These are phyloP conservation scores for Bipolaris victoriae DNA, from an alignment of 2,329 filamentous ascomycete genomes.

Conservation along the genomic window DNA sequence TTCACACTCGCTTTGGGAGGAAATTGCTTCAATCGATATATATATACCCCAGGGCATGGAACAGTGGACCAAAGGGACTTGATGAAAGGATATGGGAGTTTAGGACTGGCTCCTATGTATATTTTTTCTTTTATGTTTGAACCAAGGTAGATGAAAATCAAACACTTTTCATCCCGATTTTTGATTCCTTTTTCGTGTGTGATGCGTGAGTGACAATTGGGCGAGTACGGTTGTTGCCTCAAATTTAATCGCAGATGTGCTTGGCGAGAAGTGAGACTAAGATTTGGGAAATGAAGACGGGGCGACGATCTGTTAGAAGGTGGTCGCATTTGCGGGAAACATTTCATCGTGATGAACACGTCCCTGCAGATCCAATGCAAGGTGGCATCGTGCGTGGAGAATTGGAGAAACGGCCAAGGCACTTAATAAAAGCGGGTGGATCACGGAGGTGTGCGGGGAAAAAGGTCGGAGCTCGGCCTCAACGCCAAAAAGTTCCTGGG, in stretches of 20 bases:
- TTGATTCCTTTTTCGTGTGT: background rate
- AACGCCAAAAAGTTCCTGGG: slow-evolving; percentile 13
- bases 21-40: slow-evolving; percentile 11
- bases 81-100: slow-evolving; percentile 10
- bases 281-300: too few relatives aligned
- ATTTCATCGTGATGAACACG: too few relatives aligned
- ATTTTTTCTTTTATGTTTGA: background rate
- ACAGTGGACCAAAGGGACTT: background rate
- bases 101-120: slow-evolving; percentile 7
- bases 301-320: too few relatives aligned
- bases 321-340: too few relatives aligned
- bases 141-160: background rate
- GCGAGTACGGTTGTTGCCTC: too few relatives aligned
- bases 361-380: background rate
- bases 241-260: too few relatives aligned
- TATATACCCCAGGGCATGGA: slow-evolving; percentile 23
- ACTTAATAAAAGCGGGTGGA: background rate
- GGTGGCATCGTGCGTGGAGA: background rate
- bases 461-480: slow-evolving; percentile 12
- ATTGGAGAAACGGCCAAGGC: background rate
- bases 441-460: slow-evolving; percentile 13
- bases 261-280: too few relatives aligned
- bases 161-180: background rate
- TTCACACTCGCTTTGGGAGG: slow-evolving; percentile 23
- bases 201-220: background rate